Base-by-base conservation (phyloP, 106 monocot genomes). In the Platanthera guangdongensis region DNA sequence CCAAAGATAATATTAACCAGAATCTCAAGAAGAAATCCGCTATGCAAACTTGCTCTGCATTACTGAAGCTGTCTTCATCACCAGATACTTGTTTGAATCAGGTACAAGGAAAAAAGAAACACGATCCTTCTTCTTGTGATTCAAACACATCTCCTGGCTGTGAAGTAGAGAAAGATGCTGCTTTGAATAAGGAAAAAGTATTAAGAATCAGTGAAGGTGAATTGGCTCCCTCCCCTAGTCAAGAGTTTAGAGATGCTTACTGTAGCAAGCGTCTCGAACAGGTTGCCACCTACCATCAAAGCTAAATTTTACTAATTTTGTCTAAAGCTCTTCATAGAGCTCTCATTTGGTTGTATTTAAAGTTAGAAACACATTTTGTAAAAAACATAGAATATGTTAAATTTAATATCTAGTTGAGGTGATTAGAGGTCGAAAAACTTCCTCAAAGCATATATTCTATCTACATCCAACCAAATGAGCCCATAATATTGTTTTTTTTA, bases 191-290 rank as follows among this genome's bases (percentile, higher is more conserved):
- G 30, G 79, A 83, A 50, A 75, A 77, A 77, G 45, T 52, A 14
- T 83, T 77, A 32, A 69, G 81, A 71, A 16, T 16, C 70, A 83
- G 75, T 63, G 83, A 57, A 67, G 39, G 39, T 30, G 67, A 67
- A 67, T 30, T 30, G 32, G 32, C 30, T 4, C 67, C 67, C 9
- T 67, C 67, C 67, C 25, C 11, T 67, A 3, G 12, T 67, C 67
- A 30, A 11, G 67, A 4, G 32, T 39, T 46, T 69, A 75, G 80
- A 7, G 83, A 76, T 51, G 89, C 93, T 47, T 80, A 85, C 3
- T 87, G 88, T 83, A 90, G 88, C 70, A 90, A 88, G 71, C 88
- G 90, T 51, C 93, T 90, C 10, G 84, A 93, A 78, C 90, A 93
- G 92, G 95, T 95, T 64, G 47, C 72, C 76, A 72, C 54, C 14